phyloP scores from a whole-genome alignment of 2,329 filamentous ascomycete species.

The Nothophaeocryptopus gaeumannii region DNA sequence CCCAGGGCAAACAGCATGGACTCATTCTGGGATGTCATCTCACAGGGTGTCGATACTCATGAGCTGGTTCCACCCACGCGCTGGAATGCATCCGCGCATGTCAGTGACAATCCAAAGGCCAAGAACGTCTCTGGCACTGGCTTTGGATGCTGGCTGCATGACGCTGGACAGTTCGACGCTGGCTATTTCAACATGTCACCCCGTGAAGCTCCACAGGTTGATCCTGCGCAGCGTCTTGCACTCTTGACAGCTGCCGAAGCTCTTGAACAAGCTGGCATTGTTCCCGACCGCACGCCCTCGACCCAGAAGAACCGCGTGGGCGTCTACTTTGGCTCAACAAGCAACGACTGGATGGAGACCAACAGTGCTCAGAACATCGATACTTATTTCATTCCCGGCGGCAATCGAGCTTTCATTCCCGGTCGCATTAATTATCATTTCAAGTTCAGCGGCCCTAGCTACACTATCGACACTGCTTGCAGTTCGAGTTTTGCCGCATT shows the following conservation, averaged over 20 bases:
- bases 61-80: slow-evolving; percentile 20
- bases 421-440: slow-evolving; percentile 28
- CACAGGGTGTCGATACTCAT: slow-evolving; percentile 18
- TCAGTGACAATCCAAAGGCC: slow-evolving; percentile 37
- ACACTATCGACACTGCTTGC: slow-evolving; percentile 30
- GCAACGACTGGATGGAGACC: slow-evolving; percentile 32
- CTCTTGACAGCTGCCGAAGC: slow-evolving; percentile 31
- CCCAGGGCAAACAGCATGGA: slow-evolving; percentile 23
- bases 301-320: slow-evolving; percentile 32
- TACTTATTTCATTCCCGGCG: slow-evolving; percentile 22
- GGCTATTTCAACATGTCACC: slow-evolving; percentile 42
- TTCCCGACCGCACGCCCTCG: slow-evolving; percentile 30
- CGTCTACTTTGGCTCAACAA: slow-evolving; percentile 33
- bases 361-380: slow-evolving; percentile 24
- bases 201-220: slow-evolving; percentile 25
- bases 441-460: slow-evolving; percentile 27
- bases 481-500: slow-evolving; percentile 24
- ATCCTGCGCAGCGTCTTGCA: slow-evolving; percentile 26
- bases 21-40: slow-evolving; percentile 26
- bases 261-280: slow-evolving; percentile 27
- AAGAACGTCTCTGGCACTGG: slow-evolving; percentile 22
- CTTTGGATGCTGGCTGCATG: slow-evolving; percentile 38
- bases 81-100: slow-evolving; percentile 38
- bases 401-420: slow-evolving; percentile 9
- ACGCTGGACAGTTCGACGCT: slow-evolving; percentile 40